Conservation (phyloP, 1,284 basidiomycete genomes). For the Cutaneotrichosporon spelunceum region DNA sequence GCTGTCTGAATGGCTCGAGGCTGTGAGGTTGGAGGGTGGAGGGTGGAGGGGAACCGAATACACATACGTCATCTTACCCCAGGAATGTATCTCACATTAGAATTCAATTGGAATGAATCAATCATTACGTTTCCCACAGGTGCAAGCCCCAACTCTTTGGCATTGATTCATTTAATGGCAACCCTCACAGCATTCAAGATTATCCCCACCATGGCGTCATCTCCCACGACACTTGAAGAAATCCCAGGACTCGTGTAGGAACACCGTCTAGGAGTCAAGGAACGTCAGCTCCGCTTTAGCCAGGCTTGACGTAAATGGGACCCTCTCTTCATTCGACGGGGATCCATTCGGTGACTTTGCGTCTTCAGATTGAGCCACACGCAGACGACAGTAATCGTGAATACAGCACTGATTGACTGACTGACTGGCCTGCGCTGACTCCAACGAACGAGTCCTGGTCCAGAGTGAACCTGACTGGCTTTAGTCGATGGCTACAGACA, state of each 20-base stretch:
- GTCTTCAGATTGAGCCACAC: too few species aligned
- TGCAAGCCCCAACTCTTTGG: too few species aligned
- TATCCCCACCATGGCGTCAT: background rate
- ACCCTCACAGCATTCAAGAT: background rate
- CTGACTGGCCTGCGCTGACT: too few species aligned
- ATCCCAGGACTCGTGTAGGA: background rate
- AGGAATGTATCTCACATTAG: background rate
- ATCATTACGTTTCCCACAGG: too few species aligned
- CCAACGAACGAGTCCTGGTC: too few species aligned
- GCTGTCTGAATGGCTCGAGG: too few species aligned
- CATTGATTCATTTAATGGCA: too few species aligned
- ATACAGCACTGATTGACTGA: too few species aligned
- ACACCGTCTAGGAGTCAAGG: background rate
- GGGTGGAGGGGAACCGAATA: background rate
- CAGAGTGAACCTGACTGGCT: background rate
- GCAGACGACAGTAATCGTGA: too few species aligned
- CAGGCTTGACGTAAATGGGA: background rate
- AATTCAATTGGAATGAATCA: background rate
- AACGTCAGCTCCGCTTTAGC: background rate
- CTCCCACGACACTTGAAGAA: background rate
- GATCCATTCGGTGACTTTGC: too few species aligned
- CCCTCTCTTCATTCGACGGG: background rate
- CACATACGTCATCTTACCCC: background rate
- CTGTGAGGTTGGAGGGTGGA: too few species aligned
- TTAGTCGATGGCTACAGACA: background rate